A percentile compares a stretch with the other conserved stretches of the same genome.
phyloP scores from a whole-genome alignment of 768 basidiomycete species.

The Trametes cingulata region DNA sequence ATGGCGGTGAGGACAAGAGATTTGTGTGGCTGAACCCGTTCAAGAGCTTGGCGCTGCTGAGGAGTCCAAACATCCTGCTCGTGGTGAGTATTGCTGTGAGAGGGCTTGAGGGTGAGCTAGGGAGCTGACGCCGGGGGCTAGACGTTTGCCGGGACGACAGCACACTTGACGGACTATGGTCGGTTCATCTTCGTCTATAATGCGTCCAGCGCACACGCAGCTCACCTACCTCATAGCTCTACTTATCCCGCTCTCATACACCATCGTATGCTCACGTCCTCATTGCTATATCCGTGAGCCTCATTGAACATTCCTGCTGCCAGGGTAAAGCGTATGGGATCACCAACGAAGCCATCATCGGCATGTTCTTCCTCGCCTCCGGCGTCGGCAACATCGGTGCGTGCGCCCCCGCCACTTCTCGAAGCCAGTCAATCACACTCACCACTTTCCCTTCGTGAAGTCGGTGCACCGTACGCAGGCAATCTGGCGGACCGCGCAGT shows the following conservation, averaged over 20 bases:
- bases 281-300: not conserved
- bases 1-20: slow-evolving; percentile 2
- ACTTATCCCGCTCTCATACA: slow-evolving; percentile 63
- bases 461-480: slow-evolving; percentile 62
- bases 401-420: slow-evolving; percentile 25
- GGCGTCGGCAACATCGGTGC: slow-evolving; percentile 60
- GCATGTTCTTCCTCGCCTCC: slow-evolving; percentile 57
- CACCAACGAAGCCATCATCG: slow-evolving; percentile 55
- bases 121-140: not conserved
- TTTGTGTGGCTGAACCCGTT: slow-evolving; percentile 60
- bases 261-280: slow-evolving; percentile 48
- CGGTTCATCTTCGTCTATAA: no score
- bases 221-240: slow-evolving; percentile 31
- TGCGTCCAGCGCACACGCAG: no score
- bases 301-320: not conserved
- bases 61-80: slow-evolving; percentile 58
- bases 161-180: slow-evolving; percentile 29
- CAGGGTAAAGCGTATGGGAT: slow-evolving; percentile 65
- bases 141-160: slow-evolving; percentile 43
- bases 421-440: no score
- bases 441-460: slow-evolving; percentile 39
- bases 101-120: not conserved
- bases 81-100: slow-evolving; percentile 41
- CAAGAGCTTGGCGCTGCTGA: slow-evolving; percentile 46
- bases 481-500: slow-evolving; percentile 59